phyloP scores from a whole-genome alignment of 441 rosid species.

The Mallotus japonicus region DNA sequence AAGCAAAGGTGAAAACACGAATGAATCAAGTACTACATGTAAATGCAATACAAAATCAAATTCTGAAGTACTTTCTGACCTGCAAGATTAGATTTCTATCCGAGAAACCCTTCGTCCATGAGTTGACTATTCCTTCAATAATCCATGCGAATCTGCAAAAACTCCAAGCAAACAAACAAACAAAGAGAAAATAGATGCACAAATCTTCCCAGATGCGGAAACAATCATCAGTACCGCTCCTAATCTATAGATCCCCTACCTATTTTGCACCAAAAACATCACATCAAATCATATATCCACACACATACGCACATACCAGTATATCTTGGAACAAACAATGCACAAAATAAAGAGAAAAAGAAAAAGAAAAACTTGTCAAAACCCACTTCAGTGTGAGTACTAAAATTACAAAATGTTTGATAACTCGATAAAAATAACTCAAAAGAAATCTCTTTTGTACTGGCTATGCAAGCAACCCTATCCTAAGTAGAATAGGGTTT shows the following conservation, averaged over 20 bases:
- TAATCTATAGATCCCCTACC: not conserved
- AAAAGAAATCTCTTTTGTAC: not conserved
- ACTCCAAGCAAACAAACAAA: conserved; percentile 1
- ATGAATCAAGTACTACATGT: not conserved
- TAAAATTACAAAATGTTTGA: too few relatives aligned
- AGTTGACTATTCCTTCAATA: conserved; percentile 11
- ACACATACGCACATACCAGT: not conserved
- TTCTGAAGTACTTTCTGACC: not conserved
- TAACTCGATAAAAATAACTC: too few relatives aligned
- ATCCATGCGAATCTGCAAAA: conserved; percentile 5
- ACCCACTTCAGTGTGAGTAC: not conserved
- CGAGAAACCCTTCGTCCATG: not conserved
- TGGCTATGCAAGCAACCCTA: conserved; percentile 10
- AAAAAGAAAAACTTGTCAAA: not conserved
- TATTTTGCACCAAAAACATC: not conserved
- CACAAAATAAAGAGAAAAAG: not conserved
- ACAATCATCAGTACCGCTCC: not conserved
- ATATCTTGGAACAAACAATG: not conserved
- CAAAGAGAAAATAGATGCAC: not conserved
- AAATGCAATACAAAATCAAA: not conserved
- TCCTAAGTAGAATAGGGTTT: conserved; percentile 24
- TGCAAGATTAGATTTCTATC: not conserved
- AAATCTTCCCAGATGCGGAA: conserved; percentile 10
- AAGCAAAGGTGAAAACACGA: not conserved
- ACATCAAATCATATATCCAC: conserved; percentile 1